A percentile compares a stretch with the other conserved stretches of the same genome.
phyloP scores from a whole-genome alignment of 305 asterid genomes.

The Caryopteris hybrid region DNA sequence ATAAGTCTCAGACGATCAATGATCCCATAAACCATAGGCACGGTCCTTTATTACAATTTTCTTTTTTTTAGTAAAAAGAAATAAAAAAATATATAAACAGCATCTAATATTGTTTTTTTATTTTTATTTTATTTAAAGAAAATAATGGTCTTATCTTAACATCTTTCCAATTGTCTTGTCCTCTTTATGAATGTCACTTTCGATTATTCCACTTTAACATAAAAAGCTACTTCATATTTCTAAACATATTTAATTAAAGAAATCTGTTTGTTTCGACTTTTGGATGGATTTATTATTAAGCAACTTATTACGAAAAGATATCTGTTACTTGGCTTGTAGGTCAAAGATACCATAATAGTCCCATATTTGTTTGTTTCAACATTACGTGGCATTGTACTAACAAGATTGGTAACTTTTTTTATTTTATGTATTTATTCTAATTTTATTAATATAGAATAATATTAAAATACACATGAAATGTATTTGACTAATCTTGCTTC shows the following conservation, averaged over 20 bases:
- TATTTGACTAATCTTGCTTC: too few relatives aligned
- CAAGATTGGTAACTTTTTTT: too few relatives aligned
- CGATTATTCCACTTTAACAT: neutral
- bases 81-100: too few relatives aligned
- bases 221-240: neutral
- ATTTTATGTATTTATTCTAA: too few relatives aligned
- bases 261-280: neutral
- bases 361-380: neutral
- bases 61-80: too few relatives aligned
- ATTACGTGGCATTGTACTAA: neutral
- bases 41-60: too few relatives aligned
- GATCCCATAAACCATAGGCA: too few relatives aligned
- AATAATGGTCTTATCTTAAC: neutral
- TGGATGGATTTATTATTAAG: neutral
- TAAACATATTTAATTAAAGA: neutral
- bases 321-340: neutral
- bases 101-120: too few relatives aligned
- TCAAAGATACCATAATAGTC: slow-evolving; percentile 6
- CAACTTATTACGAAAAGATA: neutral
- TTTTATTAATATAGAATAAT: too few relatives aligned
- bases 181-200: slow-evolving; percentile 16
- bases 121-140: too few relatives aligned
- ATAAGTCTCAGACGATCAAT: too few relatives aligned
- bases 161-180: slow-evolving; percentile 16
- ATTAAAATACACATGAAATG: too few relatives aligned